Base-by-base conservation (phyloP, 306 rosid species). In the Begonia loranthoides region DNA sequence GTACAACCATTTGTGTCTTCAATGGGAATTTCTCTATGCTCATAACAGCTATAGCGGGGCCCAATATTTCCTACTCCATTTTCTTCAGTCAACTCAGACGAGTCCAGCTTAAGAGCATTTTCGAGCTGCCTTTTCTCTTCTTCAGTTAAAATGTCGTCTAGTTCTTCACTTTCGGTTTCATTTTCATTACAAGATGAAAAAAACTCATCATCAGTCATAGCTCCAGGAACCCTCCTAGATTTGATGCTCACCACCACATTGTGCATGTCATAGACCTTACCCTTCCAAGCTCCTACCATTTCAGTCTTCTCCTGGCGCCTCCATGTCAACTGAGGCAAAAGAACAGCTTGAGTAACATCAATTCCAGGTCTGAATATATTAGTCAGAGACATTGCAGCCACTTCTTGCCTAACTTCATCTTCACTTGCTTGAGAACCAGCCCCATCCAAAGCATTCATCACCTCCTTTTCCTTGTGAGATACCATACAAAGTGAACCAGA, bases 191-290 rank as follows among this genome's bases (percentile, higher is more conserved):
- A 90, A 64, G 63, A 84, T 4, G 95, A 69, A 73, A 90, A 90
- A 54, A 86, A 87, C 80, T 90, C 95, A 64, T 90, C 99, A 63
- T 90, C 99, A 15, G 95, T 82, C 97, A 90, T 82, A 33, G 97
- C 97, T 67, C 97, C 97, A n/a, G 95, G 97, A 60, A 90, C 95
- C 64, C 92, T 71, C 73, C 99, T 86, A 33, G 99, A 86, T 68
- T 90, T 90, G 62, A 90, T 89, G 61, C 94, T 90, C 55, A 90
- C 95, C 86, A 80, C 78, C 51, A 90, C 95, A 53, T 86, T 77
- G 67, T 79, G 95, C 99, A 90, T 90, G 72, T 90, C 99, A 61
- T 78, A 86, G 53, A 90, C 85, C 72, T 74, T 82, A 54, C 92
- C 99, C 68, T 86, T 90, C 99, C 99, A 90, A 65, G 58, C 78